phyloP scores from a whole-genome alignment of 306 rosid genomes.

The Crotalaria pallida region DNA sequence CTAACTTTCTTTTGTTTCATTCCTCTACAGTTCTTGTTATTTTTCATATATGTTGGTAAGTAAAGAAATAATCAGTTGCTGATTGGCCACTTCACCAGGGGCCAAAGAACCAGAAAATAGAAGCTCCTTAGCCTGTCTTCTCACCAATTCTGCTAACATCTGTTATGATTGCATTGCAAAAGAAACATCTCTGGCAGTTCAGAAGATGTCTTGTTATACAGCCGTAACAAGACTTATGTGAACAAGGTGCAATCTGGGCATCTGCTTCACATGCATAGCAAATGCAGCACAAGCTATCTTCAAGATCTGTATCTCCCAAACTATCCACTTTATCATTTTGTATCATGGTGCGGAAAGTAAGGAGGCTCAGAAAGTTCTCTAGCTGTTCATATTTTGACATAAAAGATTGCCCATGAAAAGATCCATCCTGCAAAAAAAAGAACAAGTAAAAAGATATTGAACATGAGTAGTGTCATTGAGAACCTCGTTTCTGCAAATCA shows the following conservation, averaged over 20 bases:
- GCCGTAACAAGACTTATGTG: slow-evolving; percentile 83
- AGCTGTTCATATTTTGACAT: slow-evolving; percentile 58
- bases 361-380: slow-evolving; percentile 66
- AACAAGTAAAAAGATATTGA: neutral
- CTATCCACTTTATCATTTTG: slow-evolving; percentile 32
- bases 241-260: slow-evolving; percentile 78
- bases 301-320: slow-evolving; percentile 36
- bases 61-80: neutral
- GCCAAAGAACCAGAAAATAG: slow-evolving; percentile 26
- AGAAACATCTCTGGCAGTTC: slow-evolving; percentile 97
- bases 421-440: slow-evolving; percentile 64
- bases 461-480: neutral
- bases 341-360: slow-evolving; percentile 49
- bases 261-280: slow-evolving; percentile 67
- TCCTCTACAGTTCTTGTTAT: slow-evolving; percentile 5
- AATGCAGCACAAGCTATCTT: slow-evolving; percentile 78
- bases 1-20: neutral
- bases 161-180: slow-evolving; percentile 79
- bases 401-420: slow-evolving; percentile 44
- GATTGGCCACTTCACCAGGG: slow-evolving; percentile 18
- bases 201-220: slow-evolving; percentile 94
- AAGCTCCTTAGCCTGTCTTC: slow-evolving; percentile 33
- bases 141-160: slow-evolving; percentile 47
- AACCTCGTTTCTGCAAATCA: neutral
- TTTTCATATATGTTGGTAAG: slow-evolving; percentile 19